Percentiles rank a stretch among this genome's conserved stretches.
Conservation (phyloP, 1,284 basidiomycete species). For the Cutaneotrichosporon daszewskae region DNA sequence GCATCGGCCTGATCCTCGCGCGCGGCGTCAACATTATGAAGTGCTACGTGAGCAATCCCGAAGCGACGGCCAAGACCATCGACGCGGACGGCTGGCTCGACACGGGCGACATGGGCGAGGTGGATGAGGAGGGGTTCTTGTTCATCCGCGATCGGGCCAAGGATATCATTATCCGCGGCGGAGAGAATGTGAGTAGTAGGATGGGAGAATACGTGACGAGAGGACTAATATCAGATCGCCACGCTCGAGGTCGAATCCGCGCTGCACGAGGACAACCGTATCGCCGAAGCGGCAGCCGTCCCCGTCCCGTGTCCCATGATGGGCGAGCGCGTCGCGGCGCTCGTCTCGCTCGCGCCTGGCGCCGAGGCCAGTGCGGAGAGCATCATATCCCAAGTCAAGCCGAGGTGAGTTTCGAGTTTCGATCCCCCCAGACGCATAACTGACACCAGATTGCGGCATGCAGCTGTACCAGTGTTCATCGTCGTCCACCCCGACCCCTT, state of each 20-base stretch:
- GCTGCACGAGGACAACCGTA: slow-evolving; percentile 26
- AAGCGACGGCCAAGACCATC: slow-evolving; percentile 9
- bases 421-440: too few species aligned
- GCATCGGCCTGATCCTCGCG: slow-evolving; percentile 28
- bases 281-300: slow-evolving; percentile 36
- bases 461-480: slow-evolving; percentile 13
- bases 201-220: neutral
- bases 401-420: too few species aligned
- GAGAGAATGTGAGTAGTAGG: slow-evolving; percentile 33
- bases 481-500: slow-evolving; percentile 7
- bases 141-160: slow-evolving; percentile 35
- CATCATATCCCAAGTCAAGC: slow-evolving; percentile 2
- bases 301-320: slow-evolving; percentile 32
- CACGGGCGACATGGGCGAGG: slow-evolving; percentile 35
- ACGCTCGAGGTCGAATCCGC: slow-evolving; percentile 41
- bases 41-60: slow-evolving; percentile 30
- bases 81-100: slow-evolving; percentile 42
- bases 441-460: too few species aligned
- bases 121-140: slow-evolving; percentile 35
- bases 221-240: slow-evolving; percentile 16
- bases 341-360: slow-evolving; percentile 25
- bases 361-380: slow-evolving; percentile 1
- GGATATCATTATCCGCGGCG: slow-evolving; percentile 44
- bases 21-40: slow-evolving; percentile 41
- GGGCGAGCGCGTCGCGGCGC: slow-evolving; percentile 38